These are phyloP conservation scores for Lobosporangium transversale DNA, from an alignment of 192 early-diverging fungal species.

Conservation along the genomic window DNA sequence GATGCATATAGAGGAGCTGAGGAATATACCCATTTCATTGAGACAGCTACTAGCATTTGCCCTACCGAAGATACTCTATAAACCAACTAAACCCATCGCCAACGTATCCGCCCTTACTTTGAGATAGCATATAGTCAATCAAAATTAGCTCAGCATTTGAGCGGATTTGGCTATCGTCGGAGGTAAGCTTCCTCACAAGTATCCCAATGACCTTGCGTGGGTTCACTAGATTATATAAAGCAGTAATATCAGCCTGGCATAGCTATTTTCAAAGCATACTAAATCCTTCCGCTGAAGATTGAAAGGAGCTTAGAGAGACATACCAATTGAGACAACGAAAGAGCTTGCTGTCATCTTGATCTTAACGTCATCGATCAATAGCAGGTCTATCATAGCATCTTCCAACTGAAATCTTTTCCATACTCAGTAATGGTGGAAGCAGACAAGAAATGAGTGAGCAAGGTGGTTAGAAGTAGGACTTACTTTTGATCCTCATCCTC, in stretches of 20 bases:
- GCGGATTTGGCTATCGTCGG: not conserved
- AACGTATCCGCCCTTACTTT: constrained; percentile 6
- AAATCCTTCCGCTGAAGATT: too few relatives aligned
- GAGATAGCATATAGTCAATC: constrained; percentile 20
- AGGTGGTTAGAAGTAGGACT: not conserved
- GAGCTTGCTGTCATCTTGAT: constrained; percentile 4
- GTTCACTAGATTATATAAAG: not conserved
- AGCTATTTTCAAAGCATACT: not conserved
- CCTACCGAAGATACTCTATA: constrained; percentile 27
- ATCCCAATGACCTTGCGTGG: not conserved
- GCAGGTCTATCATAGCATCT: constrained; percentile 5
- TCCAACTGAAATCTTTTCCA: too few relatives aligned
- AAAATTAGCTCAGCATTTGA: constrained; percentile 11
- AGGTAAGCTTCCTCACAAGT: constrained; percentile 13
- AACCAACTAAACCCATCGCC: constrained; percentile 19
- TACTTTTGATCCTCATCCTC: not conserved
- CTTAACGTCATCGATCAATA: constrained; percentile 3
- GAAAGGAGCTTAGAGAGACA: too few relatives aligned
- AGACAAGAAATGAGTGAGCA: too few relatives aligned
- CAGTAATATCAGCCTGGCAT: not conserved
- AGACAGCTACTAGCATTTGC: not conserved
- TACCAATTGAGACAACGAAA: too few relatives aligned
- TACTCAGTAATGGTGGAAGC: too few relatives aligned
- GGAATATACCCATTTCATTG: not conserved
- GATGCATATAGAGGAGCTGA: too few relatives aligned